These are phyloP conservation scores for Amanita pallidorosea DNA, from an alignment of 768 basidiomycete genomes.

Conservation along the genomic window DNA sequence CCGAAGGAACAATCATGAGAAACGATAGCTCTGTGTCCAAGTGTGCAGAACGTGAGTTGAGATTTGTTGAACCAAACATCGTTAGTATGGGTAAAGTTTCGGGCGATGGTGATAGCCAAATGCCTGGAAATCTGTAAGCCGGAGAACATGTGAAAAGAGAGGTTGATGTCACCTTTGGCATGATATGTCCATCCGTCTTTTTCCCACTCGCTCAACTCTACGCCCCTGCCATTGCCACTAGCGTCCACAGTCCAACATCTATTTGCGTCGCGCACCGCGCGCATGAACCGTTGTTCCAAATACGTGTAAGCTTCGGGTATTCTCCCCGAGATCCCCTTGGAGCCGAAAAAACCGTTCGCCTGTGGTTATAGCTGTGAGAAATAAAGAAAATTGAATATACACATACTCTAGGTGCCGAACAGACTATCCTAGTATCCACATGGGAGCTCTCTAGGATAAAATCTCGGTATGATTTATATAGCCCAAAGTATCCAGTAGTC, in stretches of 20 bases:
- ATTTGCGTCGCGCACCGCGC: slow-evolving; percentile 40
- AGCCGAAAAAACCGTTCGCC: slow-evolving; percentile 96
- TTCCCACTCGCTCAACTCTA: slow-evolving; percentile 83
- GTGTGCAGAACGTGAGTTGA: slow-evolving; percentile 83
- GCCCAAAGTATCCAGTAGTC: slow-evolving; percentile 93
- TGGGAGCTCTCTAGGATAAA: slow-evolving; percentile 49
- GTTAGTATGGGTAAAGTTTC: slow-evolving; percentile 53
- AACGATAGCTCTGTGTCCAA: slow-evolving; percentile 92
- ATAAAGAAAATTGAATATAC: slow-evolving; percentile 8
- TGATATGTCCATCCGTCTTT: slow-evolving; percentile 94
- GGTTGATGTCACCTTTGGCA: slow-evolving; percentile 68
- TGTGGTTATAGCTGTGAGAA: slow-evolving; percentile 17
- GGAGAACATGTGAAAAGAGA: background rate
- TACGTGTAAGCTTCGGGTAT: slow-evolving; percentile 95
- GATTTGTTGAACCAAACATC: slow-evolving; percentile 89
- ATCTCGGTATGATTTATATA: slow-evolving; percentile 72
- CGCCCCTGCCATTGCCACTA: slow-evolving; percentile 26
- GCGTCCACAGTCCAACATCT: slow-evolving; percentile 22
- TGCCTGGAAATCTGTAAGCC: slow-evolving; percentile 36
- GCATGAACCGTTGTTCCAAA: slow-evolving; percentile 78
- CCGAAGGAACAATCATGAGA: slow-evolving; percentile 61
- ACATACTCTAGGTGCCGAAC: slow-evolving; percentile 76
- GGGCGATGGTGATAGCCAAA: slow-evolving; percentile 67
- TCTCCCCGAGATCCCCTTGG: slow-evolving; percentile 79
- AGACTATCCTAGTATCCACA: slow-evolving; percentile 62